Evolutionary conservation across 371 early-diverging fungal species (phyloP).

Genomic region (Actinomucor elegans): DNA sequence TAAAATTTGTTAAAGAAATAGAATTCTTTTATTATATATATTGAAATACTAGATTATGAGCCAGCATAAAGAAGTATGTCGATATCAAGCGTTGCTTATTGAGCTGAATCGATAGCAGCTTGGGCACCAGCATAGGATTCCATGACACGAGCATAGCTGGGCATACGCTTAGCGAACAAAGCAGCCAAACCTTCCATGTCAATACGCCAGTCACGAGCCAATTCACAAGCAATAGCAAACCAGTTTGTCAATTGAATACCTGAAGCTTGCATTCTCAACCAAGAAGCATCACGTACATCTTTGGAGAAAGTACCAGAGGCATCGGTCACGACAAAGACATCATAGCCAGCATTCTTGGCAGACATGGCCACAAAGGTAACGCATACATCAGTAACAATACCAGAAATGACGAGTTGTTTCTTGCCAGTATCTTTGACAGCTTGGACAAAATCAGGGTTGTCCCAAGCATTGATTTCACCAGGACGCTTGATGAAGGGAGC

Average conservation of each 20-base stretch:
- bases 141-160: conserved; percentile 26
- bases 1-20: too few species aligned
- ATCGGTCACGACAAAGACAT: conserved; percentile 28
- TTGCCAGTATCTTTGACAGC: conserved; percentile 30
- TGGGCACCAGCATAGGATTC: conserved; percentile 23
- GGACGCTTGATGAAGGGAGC: conserved; percentile 23
- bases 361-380: conserved; percentile 25
- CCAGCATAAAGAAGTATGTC: too few species aligned
- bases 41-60: too few species aligned
- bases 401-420: conserved; percentile 30
- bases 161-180: conserved; percentile 28
- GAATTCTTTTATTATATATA: too few species aligned
- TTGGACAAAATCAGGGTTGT: conserved; percentile 12
- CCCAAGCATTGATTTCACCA: conserved; percentile 37
- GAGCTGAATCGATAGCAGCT: conserved; percentile 5
- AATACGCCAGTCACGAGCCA: conserved; percentile 24
- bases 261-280: conserved; percentile 26
- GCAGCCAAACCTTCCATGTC: conserved; percentile 23
- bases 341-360: conserved; percentile 30
- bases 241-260: conserved; percentile 23
- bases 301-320: conserved; percentile 23
- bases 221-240: conserved; percentile 25
- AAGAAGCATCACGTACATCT: too few species aligned
- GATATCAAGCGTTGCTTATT: too few species aligned
- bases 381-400: conserved; percentile 34